Evolutionary conservation across 805 yeast species (phyloP).

Genomic region (Candida odintsovae): DNA sequence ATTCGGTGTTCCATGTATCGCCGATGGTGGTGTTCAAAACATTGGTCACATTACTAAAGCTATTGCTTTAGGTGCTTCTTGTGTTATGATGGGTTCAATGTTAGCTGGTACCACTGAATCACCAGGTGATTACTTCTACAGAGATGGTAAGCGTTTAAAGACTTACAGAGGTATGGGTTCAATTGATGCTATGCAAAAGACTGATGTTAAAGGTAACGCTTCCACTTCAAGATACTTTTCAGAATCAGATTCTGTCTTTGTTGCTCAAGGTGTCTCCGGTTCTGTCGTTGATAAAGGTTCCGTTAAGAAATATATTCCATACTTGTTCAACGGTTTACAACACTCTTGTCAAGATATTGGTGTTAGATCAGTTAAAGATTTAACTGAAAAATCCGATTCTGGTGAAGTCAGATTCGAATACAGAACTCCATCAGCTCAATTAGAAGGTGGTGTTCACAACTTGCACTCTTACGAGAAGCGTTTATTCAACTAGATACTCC

Average conservation of each 20-base stretch:
- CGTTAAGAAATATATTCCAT: constrained; percentile 87
- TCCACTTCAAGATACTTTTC: constrained; percentile 98
- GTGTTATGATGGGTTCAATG: constrained; percentile 99
- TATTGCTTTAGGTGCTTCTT: constrained; percentile 91
- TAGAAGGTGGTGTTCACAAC: constrained; percentile 97
- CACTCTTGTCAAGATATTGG: constrained; percentile 99
- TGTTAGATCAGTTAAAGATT: constrained; percentile 54
- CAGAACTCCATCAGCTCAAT: constrained; percentile 98
- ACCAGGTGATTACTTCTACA: constrained; percentile 96
- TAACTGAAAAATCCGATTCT: constrained; percentile 55
- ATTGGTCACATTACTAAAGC: constrained; percentile 98
- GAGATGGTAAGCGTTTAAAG: constrained; percentile 97
- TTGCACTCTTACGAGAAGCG: constrained; percentile 97
- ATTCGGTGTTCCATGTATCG: constrained; percentile 98
- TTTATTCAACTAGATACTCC: constrained; percentile 53
- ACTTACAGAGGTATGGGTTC: constrained; percentile 99
- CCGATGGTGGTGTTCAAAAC: constrained; percentile 99
- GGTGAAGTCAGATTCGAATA: constrained; percentile 89
- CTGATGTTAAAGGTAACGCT: constrained; percentile 86
- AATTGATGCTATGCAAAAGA: constrained; percentile 94
- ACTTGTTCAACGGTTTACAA: constrained; percentile 91
- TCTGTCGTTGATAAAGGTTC: constrained; percentile 97
- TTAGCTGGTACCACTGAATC: constrained; percentile 98
- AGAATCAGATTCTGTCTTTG: constrained; percentile 90
- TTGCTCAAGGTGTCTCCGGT: constrained; percentile 99